These are phyloP conservation scores for Aeminium ludgeri DNA, from an alignment of 495 filamentous ascomycete species.

Conservation along the genomic window DNA sequence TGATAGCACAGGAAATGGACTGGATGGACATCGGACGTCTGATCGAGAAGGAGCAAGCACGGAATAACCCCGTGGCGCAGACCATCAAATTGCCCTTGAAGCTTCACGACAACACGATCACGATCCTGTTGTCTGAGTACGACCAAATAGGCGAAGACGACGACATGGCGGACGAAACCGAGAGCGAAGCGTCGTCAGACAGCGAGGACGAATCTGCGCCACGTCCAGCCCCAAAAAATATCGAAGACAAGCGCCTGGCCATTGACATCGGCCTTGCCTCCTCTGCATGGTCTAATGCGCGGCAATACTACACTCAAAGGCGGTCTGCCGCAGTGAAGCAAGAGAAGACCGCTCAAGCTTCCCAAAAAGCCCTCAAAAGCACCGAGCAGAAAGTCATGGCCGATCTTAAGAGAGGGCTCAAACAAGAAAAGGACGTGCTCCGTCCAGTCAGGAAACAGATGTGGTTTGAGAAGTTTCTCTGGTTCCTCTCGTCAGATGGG, in stretches of 20 bases:
- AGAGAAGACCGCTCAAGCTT: slow-evolving; percentile 68
- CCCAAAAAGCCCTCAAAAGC: slow-evolving; percentile 69
- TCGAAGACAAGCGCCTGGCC: slow-evolving; percentile 34
- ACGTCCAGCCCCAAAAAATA: slow-evolving; percentile 23
- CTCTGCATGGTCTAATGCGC: slow-evolving; percentile 72
- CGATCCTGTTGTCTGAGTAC: slow-evolving; percentile 57
- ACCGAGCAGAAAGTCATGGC: slow-evolving; percentile 73
- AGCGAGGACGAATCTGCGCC: slow-evolving; percentile 33
- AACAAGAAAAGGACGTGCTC: slow-evolving; percentile 80
- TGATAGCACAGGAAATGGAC: slow-evolving; percentile 88
- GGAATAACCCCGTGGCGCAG: slow-evolving; percentile 69
- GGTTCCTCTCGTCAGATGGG: slow-evolving; percentile 90
- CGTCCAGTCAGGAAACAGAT: slow-evolving; percentile 63
- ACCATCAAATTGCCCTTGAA: slow-evolving; percentile 80
- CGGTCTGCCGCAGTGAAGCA: slow-evolving; percentile 68
- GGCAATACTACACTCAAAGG: slow-evolving; percentile 82
- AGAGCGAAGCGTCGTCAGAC: slow-evolving; percentile 41
- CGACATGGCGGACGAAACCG: slow-evolving; percentile 44
- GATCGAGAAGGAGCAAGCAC: slow-evolving; percentile 67
- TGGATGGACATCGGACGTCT: slow-evolving; percentile 81
- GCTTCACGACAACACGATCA: slow-evolving; percentile 74
- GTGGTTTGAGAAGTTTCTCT: slow-evolving; percentile 95
- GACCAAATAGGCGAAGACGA: slow-evolving; percentile 42
- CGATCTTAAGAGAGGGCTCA: slow-evolving; percentile 70
- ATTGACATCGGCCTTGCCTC: slow-evolving; percentile 76